phyloP scores from a whole-genome alignment of 352 stramenopile species.

The Globisporangium radiosum region DNA sequence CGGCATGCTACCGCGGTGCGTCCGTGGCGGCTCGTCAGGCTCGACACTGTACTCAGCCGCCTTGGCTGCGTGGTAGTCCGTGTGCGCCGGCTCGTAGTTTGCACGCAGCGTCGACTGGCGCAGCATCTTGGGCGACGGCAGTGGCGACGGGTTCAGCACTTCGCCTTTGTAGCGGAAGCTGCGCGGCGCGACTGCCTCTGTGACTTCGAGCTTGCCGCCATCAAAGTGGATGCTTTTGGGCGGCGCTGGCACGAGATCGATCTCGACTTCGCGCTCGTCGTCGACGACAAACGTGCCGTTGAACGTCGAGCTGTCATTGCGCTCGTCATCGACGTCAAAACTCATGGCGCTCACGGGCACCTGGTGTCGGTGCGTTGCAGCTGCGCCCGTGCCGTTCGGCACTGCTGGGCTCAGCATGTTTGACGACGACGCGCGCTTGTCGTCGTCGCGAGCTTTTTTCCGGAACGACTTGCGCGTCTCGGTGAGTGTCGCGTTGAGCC shows the following conservation, averaged over 20 bases:
- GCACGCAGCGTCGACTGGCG: slow-evolving; percentile 54
- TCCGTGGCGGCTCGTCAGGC: slow-evolving; percentile 16
- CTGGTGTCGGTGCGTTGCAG: background rate
- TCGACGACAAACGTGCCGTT: slow-evolving; percentile 51
- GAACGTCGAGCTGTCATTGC: slow-evolving; percentile 24
- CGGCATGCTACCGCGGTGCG: slow-evolving; percentile 37
- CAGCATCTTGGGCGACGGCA: slow-evolving; percentile 33
- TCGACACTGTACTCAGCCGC: slow-evolving; percentile 65
- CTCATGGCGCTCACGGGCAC: slow-evolving; percentile 13
- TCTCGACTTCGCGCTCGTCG: slow-evolving; percentile 29
- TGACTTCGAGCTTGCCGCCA: slow-evolving; percentile 41
- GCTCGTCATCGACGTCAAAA: slow-evolving; percentile 58
- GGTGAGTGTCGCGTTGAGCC: slow-evolving; percentile 65
- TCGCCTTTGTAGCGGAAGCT: slow-evolving; percentile 71
- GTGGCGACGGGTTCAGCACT: slow-evolving; percentile 21
- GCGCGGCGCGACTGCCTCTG: slow-evolving; percentile 34
- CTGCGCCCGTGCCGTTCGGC: background rate
- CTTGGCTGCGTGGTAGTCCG: slow-evolving; percentile 69
- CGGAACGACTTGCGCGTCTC: slow-evolving; percentile 20
- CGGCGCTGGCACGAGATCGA: slow-evolving; percentile 22
- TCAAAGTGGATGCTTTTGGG: slow-evolving; percentile 72
- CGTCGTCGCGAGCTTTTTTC: slow-evolving; percentile 13
- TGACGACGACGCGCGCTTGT: background rate
- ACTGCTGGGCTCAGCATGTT: slow-evolving; percentile 2
- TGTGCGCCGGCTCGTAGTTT: slow-evolving; percentile 57